phyloP scores from a whole-genome alignment of 345 rosid genomes.

The Sapria himalayana region DNA sequence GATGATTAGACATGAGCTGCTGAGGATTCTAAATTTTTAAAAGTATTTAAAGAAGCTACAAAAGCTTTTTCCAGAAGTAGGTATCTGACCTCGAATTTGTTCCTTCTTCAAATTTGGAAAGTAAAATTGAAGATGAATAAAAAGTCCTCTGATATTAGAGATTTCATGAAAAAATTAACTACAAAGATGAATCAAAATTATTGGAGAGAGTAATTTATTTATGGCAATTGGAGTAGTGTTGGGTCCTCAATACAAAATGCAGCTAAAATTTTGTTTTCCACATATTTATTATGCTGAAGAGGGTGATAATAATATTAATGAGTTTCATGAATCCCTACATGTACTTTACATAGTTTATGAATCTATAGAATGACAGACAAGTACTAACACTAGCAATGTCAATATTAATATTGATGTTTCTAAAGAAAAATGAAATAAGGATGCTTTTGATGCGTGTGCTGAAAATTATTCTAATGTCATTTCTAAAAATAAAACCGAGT shows the following conservation, averaged over 20 bases:
- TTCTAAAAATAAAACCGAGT: background rate
- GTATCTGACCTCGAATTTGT: background rate
- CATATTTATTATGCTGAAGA: background rate
- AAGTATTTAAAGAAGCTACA: background rate
- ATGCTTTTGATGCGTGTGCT: background rate
- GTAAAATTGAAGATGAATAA: background rate
- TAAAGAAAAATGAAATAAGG: background rate
- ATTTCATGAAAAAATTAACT: background rate
- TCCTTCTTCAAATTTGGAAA: background rate
- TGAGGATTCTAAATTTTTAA: background rate
- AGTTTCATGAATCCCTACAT: background rate
- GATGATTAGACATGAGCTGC: background rate
- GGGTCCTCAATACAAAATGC: background rate
- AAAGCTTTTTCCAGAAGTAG: background rate
- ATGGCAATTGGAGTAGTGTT: too few relatives aligned
- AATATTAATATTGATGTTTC: background rate
- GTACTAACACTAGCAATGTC: background rate
- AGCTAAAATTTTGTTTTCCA: background rate
- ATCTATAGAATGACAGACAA: background rate
- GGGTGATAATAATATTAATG: background rate
- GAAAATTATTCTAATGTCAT: background rate
- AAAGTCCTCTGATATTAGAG: background rate
- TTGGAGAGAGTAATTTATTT: background rate
- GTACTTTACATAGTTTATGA: background rate
- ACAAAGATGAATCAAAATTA: background rate